Evolutionary conservation across 208 protist genomes (phyloP).

Genomic region (Trypanosoma platydactyli): DNA sequence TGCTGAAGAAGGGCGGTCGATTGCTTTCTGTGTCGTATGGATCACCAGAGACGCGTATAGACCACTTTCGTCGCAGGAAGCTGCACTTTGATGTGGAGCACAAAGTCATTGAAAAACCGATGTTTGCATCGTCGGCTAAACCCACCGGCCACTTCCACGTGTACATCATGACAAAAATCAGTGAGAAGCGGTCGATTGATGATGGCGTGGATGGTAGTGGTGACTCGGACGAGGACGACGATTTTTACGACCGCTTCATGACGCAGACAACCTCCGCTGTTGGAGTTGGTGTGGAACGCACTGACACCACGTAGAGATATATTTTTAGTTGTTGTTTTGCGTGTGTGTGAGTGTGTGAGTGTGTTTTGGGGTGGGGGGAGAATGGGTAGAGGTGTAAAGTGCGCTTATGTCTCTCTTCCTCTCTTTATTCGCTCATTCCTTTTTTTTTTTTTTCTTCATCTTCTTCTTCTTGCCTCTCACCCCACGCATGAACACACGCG

Average conservation of each 20-base stretch:
- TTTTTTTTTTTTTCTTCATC: constrained; percentile 24
- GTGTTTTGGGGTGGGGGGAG: too few relatives aligned
- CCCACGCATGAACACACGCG: too few relatives aligned
- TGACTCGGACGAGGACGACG: constrained; percentile 87
- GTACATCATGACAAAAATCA: constrained; percentile 89
- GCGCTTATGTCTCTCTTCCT: too few relatives aligned
- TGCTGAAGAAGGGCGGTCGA: constrained; percentile 87
- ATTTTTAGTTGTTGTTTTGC: constrained; percentile 2
- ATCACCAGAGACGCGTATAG: constrained; percentile 84
- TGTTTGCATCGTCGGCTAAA: constrained; percentile 76
- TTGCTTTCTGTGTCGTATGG: constrained; percentile 90
- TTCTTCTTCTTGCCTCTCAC: constrained; percentile 11
- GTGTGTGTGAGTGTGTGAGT: too few relatives aligned
- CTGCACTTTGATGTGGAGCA: constrained; percentile 89
- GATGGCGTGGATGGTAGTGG: constrained; percentile 29
- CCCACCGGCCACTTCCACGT: constrained; percentile 88
- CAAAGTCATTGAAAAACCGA: constrained; percentile 82
- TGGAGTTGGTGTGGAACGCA: neutral
- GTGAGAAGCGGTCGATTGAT: constrained; percentile 33
- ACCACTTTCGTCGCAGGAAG: constrained; percentile 88
- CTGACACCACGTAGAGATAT: neutral
- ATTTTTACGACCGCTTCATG: constrained; percentile 93
- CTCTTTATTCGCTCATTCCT: constrained; percentile 3
- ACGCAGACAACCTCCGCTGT: constrained; percentile 54
- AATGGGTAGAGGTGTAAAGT: too few relatives aligned